Base-by-base conservation (phyloP, 495 filamentous ascomycete genomes). In the Glonium stellatum region DNA sequence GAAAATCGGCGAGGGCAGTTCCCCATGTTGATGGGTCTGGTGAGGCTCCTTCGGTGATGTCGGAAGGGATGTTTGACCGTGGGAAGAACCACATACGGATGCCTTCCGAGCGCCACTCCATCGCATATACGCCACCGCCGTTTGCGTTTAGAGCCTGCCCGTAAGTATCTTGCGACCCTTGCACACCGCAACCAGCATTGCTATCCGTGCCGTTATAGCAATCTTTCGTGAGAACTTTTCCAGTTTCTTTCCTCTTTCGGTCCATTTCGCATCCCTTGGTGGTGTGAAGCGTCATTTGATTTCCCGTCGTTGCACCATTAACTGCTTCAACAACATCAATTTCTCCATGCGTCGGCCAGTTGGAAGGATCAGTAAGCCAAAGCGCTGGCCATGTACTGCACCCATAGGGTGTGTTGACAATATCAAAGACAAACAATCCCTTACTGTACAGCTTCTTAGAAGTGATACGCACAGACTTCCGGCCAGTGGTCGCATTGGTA, bases 371-470 rank as follows among this genome's bases (percentile, higher is more conserved):
- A 11, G 71, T 55, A 4, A 65, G 64, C 72, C 72, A 75, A 53
- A 73, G 72, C 3, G 72, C 72, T 0, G 72, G 72, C 71, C 73
- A 76, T 15, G 72, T 71, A 13, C 68, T 72, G 57, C 73, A 76
- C 37, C 72, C 65, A 34, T 63, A 66, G 4, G 73, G 73, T 62
- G 71, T 69, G 63, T 76, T 73, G 1, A 63, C 57, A 21, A 72
- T 37, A 57, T 74, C 72, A 51, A 72, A 62, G 53, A 76, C 67
- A 59, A 74, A 57, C n/a, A 76, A 68, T 54, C 58, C 62, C 3
- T 60, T 59, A 47, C 58, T 54, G 65, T 75, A 76, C 1, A 58
- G 47, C 27, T 69, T 65, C 54, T 64, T 70, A 54, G 68, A 71
- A 21, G 68, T 69, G 22, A 76, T 58, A 41, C 73, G 69, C n/a